These are phyloP conservation scores for Seminavis robusta DNA, from an alignment of 108 stramenopile genomes.

Conservation along the genomic window DNA sequence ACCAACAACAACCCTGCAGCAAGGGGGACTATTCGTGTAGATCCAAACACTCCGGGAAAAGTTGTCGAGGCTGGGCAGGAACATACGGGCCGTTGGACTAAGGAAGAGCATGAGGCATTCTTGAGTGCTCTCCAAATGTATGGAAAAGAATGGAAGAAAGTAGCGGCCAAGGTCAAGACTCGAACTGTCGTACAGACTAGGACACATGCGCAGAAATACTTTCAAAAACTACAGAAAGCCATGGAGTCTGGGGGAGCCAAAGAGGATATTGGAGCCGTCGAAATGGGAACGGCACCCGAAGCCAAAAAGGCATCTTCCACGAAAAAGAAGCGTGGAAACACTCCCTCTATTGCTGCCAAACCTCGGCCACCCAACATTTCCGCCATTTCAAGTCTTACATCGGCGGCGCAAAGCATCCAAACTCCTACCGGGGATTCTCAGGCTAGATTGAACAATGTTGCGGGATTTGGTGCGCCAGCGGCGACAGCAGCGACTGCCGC, in stretches of 20 bases:
- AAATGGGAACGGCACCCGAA: conserved; percentile 21
- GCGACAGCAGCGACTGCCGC: not conserved
- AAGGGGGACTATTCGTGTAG: conserved; percentile 8
- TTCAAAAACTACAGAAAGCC: conserved; percentile 93
- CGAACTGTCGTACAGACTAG: conserved; percentile 97
- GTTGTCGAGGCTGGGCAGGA: conserved; percentile 77
- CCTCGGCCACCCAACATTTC: too few species aligned
- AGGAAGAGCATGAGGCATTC: conserved; percentile 91
- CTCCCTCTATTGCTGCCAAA: not conserved
- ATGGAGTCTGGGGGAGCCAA: conserved; percentile 17
- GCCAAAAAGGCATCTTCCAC: conserved; percentile 10
- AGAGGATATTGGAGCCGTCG: conserved; percentile 10
- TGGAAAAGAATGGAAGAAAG: conserved; percentile 97
- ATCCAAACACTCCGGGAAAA: conserved; percentile 50
- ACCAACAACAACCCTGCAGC: not conserved
- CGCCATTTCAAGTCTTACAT: too few species aligned
- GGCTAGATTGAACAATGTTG: not conserved
- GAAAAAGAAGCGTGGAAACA: conserved; percentile 16
- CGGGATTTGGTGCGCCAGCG: not conserved
- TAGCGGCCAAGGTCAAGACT: conserved; percentile 87
- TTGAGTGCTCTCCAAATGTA: conserved; percentile 79
- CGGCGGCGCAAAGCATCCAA: too few species aligned
- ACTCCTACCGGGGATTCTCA: too few species aligned
- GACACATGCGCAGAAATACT: conserved; percentile 99
- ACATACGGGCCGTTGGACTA: conserved; percentile 85